Conservation (phyloP, 2,329 filamentous ascomycete species). For the Penicillium sp. region DNA sequence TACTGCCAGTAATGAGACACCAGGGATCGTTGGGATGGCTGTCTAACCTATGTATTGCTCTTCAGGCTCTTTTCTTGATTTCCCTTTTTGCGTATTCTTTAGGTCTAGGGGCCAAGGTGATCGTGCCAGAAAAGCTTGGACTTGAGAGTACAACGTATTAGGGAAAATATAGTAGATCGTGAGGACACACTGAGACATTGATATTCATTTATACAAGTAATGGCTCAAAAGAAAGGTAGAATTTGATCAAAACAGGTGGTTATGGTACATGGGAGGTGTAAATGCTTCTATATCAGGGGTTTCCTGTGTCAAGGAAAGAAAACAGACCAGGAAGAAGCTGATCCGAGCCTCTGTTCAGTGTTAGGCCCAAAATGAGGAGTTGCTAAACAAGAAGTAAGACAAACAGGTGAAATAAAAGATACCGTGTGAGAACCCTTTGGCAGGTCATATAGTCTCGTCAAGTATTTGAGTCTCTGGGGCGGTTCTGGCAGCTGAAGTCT, state of each 20-base stretch:
- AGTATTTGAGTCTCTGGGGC: background rate
- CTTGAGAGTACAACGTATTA: background rate
- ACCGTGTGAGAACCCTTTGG: background rate
- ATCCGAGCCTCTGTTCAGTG: background rate
- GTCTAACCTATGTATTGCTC: too few relatives aligned
- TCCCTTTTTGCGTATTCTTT: too few relatives aligned
- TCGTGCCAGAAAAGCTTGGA: background rate
- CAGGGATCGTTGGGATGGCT: background rate
- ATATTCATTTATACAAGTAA: conserved; percentile 7
- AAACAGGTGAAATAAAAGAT: background rate
- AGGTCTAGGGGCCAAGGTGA: too few relatives aligned
- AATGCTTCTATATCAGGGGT: conserved; percentile 2
- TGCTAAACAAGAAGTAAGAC: background rate
- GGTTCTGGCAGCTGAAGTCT: background rate
- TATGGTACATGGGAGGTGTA: conserved; percentile 11
- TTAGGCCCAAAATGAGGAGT: background rate
- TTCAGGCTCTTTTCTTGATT: background rate
- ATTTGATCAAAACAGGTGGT: conserved; percentile 7
- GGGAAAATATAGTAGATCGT: background rate
- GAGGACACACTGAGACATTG: background rate
- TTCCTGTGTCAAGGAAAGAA: background rate
- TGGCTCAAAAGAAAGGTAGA: background rate
- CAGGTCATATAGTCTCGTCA: background rate
- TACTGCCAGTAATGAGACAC: background rate
- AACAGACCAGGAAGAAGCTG: background rate